Conservation (phyloP, 192 early-diverging fungal species). For the Umbelopsis sp. region DNA sequence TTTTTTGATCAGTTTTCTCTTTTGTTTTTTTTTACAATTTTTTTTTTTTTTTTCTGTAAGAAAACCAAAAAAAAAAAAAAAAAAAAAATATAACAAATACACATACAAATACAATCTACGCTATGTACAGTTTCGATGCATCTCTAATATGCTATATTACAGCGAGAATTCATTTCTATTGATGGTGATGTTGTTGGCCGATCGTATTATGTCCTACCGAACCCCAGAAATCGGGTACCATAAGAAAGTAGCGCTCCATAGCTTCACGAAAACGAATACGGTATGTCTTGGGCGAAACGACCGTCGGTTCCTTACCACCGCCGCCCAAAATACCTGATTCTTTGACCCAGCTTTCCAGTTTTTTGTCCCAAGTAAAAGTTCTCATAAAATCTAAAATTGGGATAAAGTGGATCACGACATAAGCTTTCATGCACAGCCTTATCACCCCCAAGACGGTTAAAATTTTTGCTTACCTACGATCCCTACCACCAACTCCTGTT, state of each 20-base stretch:
- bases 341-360: slow-evolving; percentile 97
- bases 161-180: neutral
- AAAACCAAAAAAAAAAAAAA: too few relatives aligned
- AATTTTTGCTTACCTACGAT: slow-evolving; percentile 78
- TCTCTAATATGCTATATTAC: slow-evolving; percentile 10
- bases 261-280: slow-evolving; percentile 90
- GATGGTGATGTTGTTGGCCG: slow-evolving; percentile 17
- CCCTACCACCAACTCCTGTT: slow-evolving; percentile 88
- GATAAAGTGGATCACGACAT: neutral
- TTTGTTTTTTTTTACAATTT: neutral
- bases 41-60: too few relatives aligned
- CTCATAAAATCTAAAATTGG: slow-evolving; percentile 81
- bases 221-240: slow-evolving; percentile 72
- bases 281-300: slow-evolving; percentile 96
- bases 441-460: neutral
- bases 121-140: neutral
- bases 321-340: slow-evolving; percentile 90
- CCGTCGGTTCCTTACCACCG: slow-evolving; percentile 90
- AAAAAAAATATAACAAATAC: neutral
- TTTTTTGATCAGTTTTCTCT: neutral
- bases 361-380: slow-evolving; percentile 99
- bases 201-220: neutral
- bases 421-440: neutral
- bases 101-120: neutral
- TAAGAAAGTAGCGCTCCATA: slow-evolving; percentile 89